phyloP scores from a whole-genome alignment of 1,139 yeast genomes.

The Blastobotrys indianensis region DNA sequence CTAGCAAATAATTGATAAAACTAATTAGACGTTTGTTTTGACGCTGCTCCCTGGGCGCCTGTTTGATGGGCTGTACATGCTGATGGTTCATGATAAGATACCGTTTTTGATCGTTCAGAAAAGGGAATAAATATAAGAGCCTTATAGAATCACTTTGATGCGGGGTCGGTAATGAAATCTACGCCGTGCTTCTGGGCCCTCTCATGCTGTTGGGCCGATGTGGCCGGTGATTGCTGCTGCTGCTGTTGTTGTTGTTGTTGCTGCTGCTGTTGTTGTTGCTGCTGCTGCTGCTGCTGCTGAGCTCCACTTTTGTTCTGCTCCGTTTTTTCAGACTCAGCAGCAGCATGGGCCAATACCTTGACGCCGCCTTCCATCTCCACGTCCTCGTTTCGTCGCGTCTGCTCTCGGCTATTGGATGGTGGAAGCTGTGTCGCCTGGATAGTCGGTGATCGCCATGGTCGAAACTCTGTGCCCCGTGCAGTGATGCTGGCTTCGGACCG shows the following conservation, averaged over 20 bases:
- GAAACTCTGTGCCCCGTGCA: slow-evolving; percentile 13
- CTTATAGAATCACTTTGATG: background rate
- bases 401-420: background rate
- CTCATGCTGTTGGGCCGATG: slow-evolving; percentile 4
- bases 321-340: no score
- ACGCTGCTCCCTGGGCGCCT: background rate
- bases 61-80: background rate
- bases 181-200: slow-evolving; percentile 22
- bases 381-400: background rate
- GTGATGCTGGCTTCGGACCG: slow-evolving; percentile 28
- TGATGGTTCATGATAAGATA: background rate
- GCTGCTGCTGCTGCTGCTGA: slow-evolving; percentile 10
- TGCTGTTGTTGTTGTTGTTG: slow-evolving; percentile 3
- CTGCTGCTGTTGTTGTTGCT: slow-evolving; percentile 7
- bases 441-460: slow-evolving; percentile 4
- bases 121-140: background rate
- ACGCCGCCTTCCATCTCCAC: no score
- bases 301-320: no score
- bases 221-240: background rate
- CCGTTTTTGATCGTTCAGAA: background rate
- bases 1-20: no score
- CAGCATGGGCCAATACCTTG: no score
- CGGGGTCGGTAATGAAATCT: slow-evolving; percentile 18
- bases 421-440: slow-evolving; percentile 2
- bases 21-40: no score